Evolutionary conservation across 2,329 filamentous ascomycete genomes (phyloP).

Genomic region (Phoma sp.): DNA sequence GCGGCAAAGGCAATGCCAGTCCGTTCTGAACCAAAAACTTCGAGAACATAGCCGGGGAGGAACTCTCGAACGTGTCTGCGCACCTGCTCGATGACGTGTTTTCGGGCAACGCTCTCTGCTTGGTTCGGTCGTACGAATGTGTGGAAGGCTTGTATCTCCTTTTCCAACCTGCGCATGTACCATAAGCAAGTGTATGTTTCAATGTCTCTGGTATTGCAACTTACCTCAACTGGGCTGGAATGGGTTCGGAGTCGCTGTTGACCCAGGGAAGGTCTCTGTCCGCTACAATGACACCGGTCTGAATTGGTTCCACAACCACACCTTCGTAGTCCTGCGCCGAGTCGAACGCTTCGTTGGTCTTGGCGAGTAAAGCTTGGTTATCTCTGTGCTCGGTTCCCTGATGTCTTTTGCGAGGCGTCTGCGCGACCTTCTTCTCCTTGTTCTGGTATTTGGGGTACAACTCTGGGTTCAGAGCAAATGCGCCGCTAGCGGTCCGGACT

Average conservation of each 20-base stretch:
- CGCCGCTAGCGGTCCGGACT: background rate
- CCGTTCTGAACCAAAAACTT: slow-evolving; percentile 62
- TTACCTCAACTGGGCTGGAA: slow-evolving; percentile 20
- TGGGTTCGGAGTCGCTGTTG: background rate
- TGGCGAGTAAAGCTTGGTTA: slow-evolving; percentile 11
- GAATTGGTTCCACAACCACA: slow-evolving; percentile 24
- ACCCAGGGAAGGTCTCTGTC: slow-evolving; percentile 31
- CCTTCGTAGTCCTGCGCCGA: slow-evolving; percentile 26
- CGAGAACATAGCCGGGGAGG: slow-evolving; percentile 41
- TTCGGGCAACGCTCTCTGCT: slow-evolving; percentile 52
- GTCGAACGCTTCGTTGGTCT: slow-evolving; percentile 18
- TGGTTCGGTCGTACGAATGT: slow-evolving; percentile 47
- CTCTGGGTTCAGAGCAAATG: background rate
- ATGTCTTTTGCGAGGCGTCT: background rate
- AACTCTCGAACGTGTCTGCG: slow-evolving; percentile 20
- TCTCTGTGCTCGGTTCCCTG: background rate
- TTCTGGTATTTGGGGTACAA: background rate
- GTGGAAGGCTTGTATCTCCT: slow-evolving; percentile 40
- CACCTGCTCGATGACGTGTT: slow-evolving; percentile 44
- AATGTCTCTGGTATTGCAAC: background rate
- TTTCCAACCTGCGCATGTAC: slow-evolving; percentile 25
- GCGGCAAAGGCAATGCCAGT: slow-evolving; percentile 60
- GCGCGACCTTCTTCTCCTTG: too few relatives aligned
- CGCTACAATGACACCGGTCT: background rate
- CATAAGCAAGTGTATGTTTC: background rate